Base-by-base conservation (phyloP, 208 protist species). In the Lotmaria passim region DNA sequence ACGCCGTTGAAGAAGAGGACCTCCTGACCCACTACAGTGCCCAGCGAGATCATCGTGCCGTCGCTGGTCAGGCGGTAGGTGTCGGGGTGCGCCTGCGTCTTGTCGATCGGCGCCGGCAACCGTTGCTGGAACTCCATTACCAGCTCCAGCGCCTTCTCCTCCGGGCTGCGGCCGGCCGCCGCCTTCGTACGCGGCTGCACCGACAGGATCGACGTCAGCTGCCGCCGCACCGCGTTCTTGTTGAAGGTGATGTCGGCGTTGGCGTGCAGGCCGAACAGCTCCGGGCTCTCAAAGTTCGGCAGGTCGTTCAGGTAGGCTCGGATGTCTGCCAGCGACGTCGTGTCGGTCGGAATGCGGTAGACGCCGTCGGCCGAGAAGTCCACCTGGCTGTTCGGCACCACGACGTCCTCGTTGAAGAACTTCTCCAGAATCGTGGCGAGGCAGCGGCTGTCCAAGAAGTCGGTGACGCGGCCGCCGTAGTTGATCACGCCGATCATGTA, bases 181-280 rank as follows among this genome's bases (percentile, higher is more conserved):
- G 73, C 81, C 63, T 92, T 93, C 8, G 79, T 75, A 59, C 92
- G 84, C 10, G 96, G 96, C 82, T 98, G 96, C 51, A 98, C 86
- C 0, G 85, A 87, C 23, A 98, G 69, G 24, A 98, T 87, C 7
- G 92, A 71, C 7, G 83, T 74, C 33, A 98, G 82, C 79, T 98
- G 81, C 38, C 78, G 80, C 3, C 87, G 79, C 19, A 96, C 93
- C 38, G 97, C 96, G 31, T 81, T 93, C 68, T 86, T 87, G 65
- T 97, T 97, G 74, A 86, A 95, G 10, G 93, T 96, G 74, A 98
- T 98, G 67, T 97, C 94, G 11, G 98, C 97, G 79, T 98, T 99
- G 12, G 77, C 83, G 76, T 99, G 96, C 36, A 99, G 86, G 28
- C 98, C 98, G 79, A 99, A 99, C 21, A 98, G 73, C 71, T 94